phyloP scores from a whole-genome alignment of 345 rosid genomes.

The Clausena lansium region DNA sequence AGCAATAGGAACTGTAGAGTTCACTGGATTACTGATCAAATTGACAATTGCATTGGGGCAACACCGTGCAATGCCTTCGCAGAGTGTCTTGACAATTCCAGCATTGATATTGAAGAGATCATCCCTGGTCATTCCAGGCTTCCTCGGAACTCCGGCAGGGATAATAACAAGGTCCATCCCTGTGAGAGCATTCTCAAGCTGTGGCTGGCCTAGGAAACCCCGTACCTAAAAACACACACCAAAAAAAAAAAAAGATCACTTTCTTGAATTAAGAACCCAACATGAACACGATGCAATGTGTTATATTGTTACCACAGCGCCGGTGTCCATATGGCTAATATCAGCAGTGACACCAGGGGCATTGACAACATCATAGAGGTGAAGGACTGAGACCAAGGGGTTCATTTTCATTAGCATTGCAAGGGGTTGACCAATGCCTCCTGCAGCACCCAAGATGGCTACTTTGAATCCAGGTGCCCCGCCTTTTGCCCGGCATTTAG shows the following conservation, averaged over 20 bases:
- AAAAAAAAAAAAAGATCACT: neutral
- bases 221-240: constrained; percentile 46
- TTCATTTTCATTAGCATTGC: constrained; percentile 70
- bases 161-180: constrained; percentile 88
- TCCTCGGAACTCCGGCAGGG: constrained; percentile 88
- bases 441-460: constrained; percentile 80
- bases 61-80: constrained; percentile 66
- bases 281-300: neutral
- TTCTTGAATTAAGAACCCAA: neutral
- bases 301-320: constrained; percentile 60
- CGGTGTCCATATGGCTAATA: constrained; percentile 85
- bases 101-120: constrained; percentile 91
- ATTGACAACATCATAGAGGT: constrained; percentile 80
- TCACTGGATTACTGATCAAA: constrained; percentile 85
- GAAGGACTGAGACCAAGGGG: constrained; percentile 81
- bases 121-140: constrained; percentile 90
- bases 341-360: constrained; percentile 90
- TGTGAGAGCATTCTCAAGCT: constrained; percentile 69
- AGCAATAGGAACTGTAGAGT: constrained; percentile 83
- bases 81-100: constrained; percentile 79
- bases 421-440: constrained; percentile 77
- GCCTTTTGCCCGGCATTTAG: constrained; percentile 66
- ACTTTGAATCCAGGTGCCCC: constrained; percentile 77
- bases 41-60: constrained; percentile 78
- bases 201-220: constrained; percentile 76